These are phyloP conservation scores for Babjeviella inositovora DNA, from an alignment of 805 yeast species.

Conservation along the genomic window DNA sequence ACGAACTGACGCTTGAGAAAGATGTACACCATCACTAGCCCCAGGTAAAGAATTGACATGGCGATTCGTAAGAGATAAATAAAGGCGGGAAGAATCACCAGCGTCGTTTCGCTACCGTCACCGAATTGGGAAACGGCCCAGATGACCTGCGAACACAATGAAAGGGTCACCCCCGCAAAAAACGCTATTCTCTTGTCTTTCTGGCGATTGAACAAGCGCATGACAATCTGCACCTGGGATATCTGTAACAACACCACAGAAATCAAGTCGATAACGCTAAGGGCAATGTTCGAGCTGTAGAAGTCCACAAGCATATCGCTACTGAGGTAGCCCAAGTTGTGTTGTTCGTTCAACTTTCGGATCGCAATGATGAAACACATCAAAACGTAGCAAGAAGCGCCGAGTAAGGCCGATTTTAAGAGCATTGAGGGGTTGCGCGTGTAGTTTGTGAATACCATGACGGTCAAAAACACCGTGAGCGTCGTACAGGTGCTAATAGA, in stretches of 20 bases:
- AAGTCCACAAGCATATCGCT: constrained; percentile 25
- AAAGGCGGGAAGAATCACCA: constrained; percentile 56
- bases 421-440: constrained; percentile 43
- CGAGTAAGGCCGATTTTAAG: constrained; percentile 27
- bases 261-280: constrained; percentile 41
- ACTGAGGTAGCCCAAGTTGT: constrained; percentile 19
- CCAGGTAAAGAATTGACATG: constrained; percentile 51
- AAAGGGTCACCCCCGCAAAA: constrained; percentile 35
- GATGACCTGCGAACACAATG: constrained; percentile 40
- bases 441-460: constrained; percentile 49
- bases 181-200: constrained; percentile 53
- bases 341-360: constrained; percentile 27
- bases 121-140: constrained; percentile 55
- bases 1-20: constrained; percentile 35
- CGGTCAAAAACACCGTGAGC: constrained; percentile 43
- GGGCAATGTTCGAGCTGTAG: constrained; percentile 23
- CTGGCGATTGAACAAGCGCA: constrained; percentile 50
- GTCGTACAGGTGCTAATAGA: constrained; percentile 51
- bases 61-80: constrained; percentile 62
- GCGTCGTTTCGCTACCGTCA: constrained; percentile 20
- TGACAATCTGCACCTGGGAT: constrained; percentile 57
- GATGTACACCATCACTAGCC: constrained; percentile 39
- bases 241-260: constrained; percentile 42
- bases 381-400: constrained; percentile 39
- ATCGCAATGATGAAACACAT: constrained; percentile 31